Percentiles rank a stretch among this genome's conserved stretches.
Conservation (phyloP, 31 red algal species). For the Bonnemaisonia californica region DNA sequence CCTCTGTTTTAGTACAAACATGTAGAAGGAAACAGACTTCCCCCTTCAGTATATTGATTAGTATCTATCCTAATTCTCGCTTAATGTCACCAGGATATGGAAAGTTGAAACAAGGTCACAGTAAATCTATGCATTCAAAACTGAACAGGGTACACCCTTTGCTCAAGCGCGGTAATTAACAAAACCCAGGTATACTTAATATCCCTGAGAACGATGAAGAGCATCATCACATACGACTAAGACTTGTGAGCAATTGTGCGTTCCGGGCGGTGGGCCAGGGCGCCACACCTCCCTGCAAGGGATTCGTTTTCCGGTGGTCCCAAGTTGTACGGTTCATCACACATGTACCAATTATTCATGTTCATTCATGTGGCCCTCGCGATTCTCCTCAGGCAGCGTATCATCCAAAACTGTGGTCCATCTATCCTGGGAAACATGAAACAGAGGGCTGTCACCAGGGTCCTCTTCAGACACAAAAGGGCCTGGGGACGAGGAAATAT, state of each 20-base stretch:
- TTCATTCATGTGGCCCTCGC: not conserved
- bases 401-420: not conserved
- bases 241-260: too few species aligned
- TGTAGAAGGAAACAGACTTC: too few species aligned
- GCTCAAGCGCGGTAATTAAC: not conserved
- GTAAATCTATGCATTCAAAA: not conserved
- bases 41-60: not conserved
- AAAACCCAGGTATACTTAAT: not conserved
- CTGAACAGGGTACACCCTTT: not conserved
- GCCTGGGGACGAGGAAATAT: not conserved
- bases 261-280: too few species aligned
- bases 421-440: not conserved
- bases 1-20: too few species aligned
- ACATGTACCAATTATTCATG: too few species aligned
- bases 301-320: too few species aligned
- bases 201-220: too few species aligned
- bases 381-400: not conserved
- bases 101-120: too few species aligned
- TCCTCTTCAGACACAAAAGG: not conserved
- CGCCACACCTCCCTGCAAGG: too few species aligned
- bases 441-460: not conserved
- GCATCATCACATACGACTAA: too few species aligned
- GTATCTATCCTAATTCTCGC: not conserved
- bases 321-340: not conserved
- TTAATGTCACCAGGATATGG: too few species aligned